A percentile compares a stretch with the other conserved stretches of the same genome.
These are phyloP conservation scores for Yamadazyma laniorum DNA, from an alignment of 805 yeast genomes.

Conservation along the genomic window DNA sequence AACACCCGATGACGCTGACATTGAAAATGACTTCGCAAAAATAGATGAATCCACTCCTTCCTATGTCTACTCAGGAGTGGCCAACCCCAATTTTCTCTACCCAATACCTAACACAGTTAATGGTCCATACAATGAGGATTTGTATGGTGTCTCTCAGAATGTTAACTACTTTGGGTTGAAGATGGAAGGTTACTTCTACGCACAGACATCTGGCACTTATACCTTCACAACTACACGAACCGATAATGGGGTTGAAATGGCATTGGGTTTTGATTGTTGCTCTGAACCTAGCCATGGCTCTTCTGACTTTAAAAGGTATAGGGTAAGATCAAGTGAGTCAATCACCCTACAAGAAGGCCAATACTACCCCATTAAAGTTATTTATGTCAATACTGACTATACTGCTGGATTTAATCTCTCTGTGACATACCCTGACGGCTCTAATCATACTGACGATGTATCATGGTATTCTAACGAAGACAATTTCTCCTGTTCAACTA, in stretches of 20 bases:
- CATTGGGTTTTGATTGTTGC: too few relatives aligned
- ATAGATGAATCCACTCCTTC: too few relatives aligned
- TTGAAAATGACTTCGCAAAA: too few relatives aligned
- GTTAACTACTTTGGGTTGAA: background rate
- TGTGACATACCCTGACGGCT: slow-evolving; percentile 1
- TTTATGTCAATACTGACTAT: background rate
- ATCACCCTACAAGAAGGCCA: background rate
- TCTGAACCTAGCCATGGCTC: background rate
- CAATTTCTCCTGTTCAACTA: background rate
- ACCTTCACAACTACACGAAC: background rate
- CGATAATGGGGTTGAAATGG: slow-evolving; percentile 1
- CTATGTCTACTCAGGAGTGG: too few relatives aligned
- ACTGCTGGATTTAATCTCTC: background rate
- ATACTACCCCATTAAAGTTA: slow-evolving; percentile 1
- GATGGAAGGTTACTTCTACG: slow-evolving; percentile 25
- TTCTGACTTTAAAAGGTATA: background rate
- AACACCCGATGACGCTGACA: too few relatives aligned
- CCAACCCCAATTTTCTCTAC: too few relatives aligned
- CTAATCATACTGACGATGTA: background rate
- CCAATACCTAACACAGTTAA: too few relatives aligned
- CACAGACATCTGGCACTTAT: slow-evolving; percentile 1
- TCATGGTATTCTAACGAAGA: background rate
- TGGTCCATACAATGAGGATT: background rate
- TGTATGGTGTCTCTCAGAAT: background rate
- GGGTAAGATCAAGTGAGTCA: background rate